These are phyloP conservation scores for Fraxinus albicans DNA, from an alignment of 305 asterid species.

Conservation along the genomic window DNA sequence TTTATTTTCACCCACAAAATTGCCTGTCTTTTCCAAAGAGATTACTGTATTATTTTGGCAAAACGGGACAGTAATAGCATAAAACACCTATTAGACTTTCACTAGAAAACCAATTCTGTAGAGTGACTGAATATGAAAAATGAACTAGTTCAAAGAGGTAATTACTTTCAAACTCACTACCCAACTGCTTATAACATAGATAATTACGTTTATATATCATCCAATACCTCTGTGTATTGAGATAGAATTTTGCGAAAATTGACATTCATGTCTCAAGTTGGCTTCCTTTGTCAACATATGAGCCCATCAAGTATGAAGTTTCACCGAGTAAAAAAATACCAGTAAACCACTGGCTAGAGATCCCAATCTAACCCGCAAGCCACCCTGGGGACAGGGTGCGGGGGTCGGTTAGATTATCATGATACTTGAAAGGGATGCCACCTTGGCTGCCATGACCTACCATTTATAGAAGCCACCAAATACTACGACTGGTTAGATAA, in stretches of 20 bases:
- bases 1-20: slow-evolving; percentile 51
- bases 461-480: not conserved
- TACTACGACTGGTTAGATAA: not conserved
- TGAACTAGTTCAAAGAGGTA: not conserved
- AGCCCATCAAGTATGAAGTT: not conserved
- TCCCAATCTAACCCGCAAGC: not conserved
- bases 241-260: not conserved
- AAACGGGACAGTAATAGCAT: not conserved
- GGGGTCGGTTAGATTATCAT: not conserved
- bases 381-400: not conserved
- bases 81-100: not conserved
- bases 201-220: not conserved
- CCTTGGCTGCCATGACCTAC: not conserved
- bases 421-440: not conserved
- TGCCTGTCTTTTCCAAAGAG: slow-evolving; percentile 22
- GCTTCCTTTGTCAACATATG: not conserved
- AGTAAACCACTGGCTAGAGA: not conserved
- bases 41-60: not conserved
- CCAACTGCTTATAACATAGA: too few relatives aligned
- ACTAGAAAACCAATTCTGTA: not conserved
- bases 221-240: not conserved
- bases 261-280: not conserved
- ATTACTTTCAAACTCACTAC: too few relatives aligned
- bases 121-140: not conserved
- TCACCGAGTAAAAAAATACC: not conserved